A percentile compares a stretch with the other conserved stretches of the same genome.
phyloP scores from a whole-genome alignment of 495 filamentous ascomycete genomes.

The Penicillium alfredii region DNA sequence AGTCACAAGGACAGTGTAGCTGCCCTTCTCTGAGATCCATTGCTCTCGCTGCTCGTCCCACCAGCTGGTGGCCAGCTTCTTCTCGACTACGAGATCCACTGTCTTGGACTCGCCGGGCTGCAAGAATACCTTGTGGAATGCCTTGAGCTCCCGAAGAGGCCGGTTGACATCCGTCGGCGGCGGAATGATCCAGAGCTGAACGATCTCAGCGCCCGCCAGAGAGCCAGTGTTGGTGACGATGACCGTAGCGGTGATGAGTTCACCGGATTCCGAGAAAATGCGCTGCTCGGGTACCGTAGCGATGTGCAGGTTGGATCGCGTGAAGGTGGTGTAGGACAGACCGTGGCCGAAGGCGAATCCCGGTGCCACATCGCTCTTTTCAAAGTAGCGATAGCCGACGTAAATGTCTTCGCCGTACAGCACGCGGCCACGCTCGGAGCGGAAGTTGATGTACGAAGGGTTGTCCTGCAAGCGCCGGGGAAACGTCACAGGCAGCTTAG shows the following conservation, averaged over 20 bases:
- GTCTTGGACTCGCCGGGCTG: constrained; percentile 63
- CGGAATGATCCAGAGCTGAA: constrained; percentile 69
- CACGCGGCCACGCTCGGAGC: constrained; percentile 69
- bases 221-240: constrained; percentile 63
- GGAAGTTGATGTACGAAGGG: constrained; percentile 71
- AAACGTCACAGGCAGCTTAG: constrained; percentile 55
- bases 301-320: constrained; percentile 56
- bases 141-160: constrained; percentile 72
- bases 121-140: constrained; percentile 71
- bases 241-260: constrained; percentile 54
- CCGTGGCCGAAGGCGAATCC: constrained; percentile 81
- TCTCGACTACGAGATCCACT: constrained; percentile 60
- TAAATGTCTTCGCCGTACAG: constrained; percentile 76
- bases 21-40: constrained; percentile 76
- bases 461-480: constrained; percentile 64
- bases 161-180: constrained; percentile 51
- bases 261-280: constrained; percentile 29
- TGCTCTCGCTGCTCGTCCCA: constrained; percentile 63
- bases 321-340: constrained; percentile 74
- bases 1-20: constrained; percentile 60
- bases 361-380: constrained; percentile 57
- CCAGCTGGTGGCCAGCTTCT: constrained; percentile 71
- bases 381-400: constrained; percentile 80
- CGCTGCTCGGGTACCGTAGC: constrained; percentile 23
- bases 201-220: constrained; percentile 63